Evolutionary conservation across 768 basidiomycete species (phyloP), one percentile per base, ranked within the genome.

Genomic region (Lanmaoa pseudosensibilis): DNA sequence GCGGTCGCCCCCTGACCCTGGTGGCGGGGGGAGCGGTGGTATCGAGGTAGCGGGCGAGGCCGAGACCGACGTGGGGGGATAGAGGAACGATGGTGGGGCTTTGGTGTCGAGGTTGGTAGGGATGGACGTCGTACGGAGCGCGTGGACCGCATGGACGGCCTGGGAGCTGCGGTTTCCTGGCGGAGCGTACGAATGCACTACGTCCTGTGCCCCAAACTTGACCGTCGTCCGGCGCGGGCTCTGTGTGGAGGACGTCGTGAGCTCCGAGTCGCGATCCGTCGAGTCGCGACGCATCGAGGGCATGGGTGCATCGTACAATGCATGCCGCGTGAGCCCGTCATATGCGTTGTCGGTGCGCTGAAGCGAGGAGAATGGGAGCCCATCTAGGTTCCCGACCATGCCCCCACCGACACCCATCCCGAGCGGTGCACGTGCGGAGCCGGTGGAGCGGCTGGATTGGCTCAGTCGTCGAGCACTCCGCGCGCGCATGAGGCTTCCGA

Each of bases 301-400:
- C 66, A 97, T 82, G 3, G 95, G 95, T 12, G 87, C 83, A 68
- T 98, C 95, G 67, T 92, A 94, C 7, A 98, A 78, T 62, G 94
- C 88, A 66, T 92, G 93, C 21, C 94, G 79, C 60, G 83, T 80
- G 63, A 95, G 65, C 34, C 84, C 83, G 8, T 74, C 68, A 71
- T 52, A 83, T 55, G n/a, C 13, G n/a, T 70, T 65, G 44, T 78
- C 78, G 4, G 60, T 54, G 38, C 65, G 61, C 59, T 72, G 62
- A 46, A 67, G 36, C 21, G 63, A 36, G 50, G 69, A 46, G 58
- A 66, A 61, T 45, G 65, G 54, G 54, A 65, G 52, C 33, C 56
- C 57, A 13, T 72, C 58, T 56, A 47, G 57, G 23, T 62, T 70
- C 8, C 68, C 68, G 38, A 68, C 62, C 64, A 69, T 70, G 18